Evolutionary conservation across 805 yeast species (phyloP).

Genomic region (Ascoidea tarda): DNA sequence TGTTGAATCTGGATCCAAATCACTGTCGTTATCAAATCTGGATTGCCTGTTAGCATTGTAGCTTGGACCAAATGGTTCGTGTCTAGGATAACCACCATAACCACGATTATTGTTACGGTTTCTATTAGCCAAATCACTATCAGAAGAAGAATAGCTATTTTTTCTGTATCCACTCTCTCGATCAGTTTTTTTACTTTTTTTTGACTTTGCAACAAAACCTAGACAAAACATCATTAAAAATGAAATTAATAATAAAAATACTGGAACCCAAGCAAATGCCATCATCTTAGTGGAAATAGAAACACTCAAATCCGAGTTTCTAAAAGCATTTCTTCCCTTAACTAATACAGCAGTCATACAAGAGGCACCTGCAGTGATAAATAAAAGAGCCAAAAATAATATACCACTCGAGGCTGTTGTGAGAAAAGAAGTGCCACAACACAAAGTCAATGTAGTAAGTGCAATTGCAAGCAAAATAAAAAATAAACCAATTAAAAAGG

Average conservation of each 20-base stretch:
- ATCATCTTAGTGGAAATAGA: constrained; percentile 33
- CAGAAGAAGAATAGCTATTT: background rate
- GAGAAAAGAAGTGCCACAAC: constrained; percentile 11
- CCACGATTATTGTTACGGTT: background rate
- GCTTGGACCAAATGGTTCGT: too few species aligned
- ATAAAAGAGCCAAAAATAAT: constrained; percentile 23
- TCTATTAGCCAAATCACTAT: background rate
- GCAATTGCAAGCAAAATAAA: constrained; percentile 37
- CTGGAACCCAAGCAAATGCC: constrained; percentile 52
- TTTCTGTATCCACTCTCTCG: background rate
- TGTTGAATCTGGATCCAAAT: too few species aligned
- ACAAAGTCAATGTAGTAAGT: constrained; percentile 17
- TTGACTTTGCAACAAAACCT: background rate
- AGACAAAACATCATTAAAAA: constrained; percentile 4
- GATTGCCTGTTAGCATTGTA: too few species aligned
- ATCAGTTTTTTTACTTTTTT: background rate
- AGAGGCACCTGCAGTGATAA: constrained; percentile 30
- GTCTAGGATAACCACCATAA: too few species aligned
- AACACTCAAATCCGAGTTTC: constrained; percentile 25
- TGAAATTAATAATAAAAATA: constrained; percentile 13
- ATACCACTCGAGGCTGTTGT: constrained; percentile 11
- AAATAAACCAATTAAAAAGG: constrained; percentile 42
- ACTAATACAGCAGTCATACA: constrained; percentile 42
- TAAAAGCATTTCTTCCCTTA: constrained; percentile 35
- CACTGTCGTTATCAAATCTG: too few species aligned